Conservation (phyloP, 2,329 filamentous ascomycete species). For the Trichoderma arundinaceum region DNA sequence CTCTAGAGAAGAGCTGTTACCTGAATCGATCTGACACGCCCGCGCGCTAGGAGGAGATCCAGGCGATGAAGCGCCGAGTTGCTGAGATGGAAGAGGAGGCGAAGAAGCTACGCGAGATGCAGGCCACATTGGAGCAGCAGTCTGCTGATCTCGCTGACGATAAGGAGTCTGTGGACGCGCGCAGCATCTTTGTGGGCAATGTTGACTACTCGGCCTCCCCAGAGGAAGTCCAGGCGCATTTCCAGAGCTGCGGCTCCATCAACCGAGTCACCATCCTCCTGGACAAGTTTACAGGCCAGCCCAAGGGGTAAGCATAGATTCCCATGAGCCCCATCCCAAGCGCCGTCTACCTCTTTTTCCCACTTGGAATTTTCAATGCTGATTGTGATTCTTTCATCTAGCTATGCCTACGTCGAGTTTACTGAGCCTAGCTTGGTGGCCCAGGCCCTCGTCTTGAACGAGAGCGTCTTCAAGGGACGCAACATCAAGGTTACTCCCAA, state of each 20-base stretch:
- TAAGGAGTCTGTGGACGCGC: constrained; percentile 92
- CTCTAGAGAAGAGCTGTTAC: constrained; percentile 9
- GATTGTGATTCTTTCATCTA: constrained; percentile 47
- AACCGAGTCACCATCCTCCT: constrained; percentile 97
- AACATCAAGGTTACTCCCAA: constrained; percentile 96
- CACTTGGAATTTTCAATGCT: not conserved
- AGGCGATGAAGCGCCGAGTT: constrained; percentile 83
- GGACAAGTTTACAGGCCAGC: constrained; percentile 98
- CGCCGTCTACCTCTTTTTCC: not conserved
- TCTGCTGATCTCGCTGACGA: constrained; percentile 83
- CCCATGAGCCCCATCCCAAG: not conserved
- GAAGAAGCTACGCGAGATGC: constrained; percentile 85
- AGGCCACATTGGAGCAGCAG: constrained; percentile 83
- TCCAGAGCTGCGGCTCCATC: constrained; percentile 95
- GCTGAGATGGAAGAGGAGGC: constrained; percentile 92
- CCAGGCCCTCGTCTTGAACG: constrained; percentile 92
- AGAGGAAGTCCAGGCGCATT: constrained; percentile 95
- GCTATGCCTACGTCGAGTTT: constrained; percentile 99
- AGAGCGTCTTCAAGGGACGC: constrained; percentile 92
- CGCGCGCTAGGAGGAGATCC: constrained; percentile 72
- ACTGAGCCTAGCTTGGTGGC: constrained; percentile 91
- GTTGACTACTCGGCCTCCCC: constrained; percentile 97
- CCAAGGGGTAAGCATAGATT: constrained; percentile 81
- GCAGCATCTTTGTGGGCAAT: constrained; percentile 98
- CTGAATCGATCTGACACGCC: constrained; percentile 42